phyloP scores from a whole-genome alignment of 108 stramenopile species.

The Mediolabrus comicus region DNA sequence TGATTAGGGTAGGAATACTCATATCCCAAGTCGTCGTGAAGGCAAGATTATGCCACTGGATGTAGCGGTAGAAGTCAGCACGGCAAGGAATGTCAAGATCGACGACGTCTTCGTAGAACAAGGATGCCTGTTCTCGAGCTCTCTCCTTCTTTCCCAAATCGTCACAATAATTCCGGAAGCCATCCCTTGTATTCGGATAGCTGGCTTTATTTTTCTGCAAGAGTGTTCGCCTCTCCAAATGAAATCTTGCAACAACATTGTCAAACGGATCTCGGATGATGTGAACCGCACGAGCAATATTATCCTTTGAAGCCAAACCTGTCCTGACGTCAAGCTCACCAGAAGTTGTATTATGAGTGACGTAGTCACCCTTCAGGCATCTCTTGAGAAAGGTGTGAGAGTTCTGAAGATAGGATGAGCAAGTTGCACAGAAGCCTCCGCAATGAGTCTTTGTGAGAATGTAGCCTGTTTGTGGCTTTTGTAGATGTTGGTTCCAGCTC shows the following conservation, averaged over 20 bases:
- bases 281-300: constrained; percentile 62
- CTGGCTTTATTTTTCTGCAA: constrained; percentile 1
- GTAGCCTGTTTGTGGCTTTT: constrained; percentile 6
- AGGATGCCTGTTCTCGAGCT: background rate
- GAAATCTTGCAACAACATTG: constrained; percentile 74
- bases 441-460: constrained; percentile 80
- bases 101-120: background rate
- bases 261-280: constrained; percentile 68
- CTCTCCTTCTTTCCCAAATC: constrained; percentile 8
- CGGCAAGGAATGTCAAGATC: constrained; percentile 7
- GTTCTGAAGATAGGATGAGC: constrained; percentile 45
- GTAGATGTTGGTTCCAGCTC: background rate
- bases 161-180: constrained; percentile 30
- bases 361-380: constrained; percentile 7
- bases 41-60: constrained; percentile 21
- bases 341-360: background rate
- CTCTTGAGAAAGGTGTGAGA: constrained; percentile 31
- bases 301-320: constrained; percentile 10
- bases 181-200: constrained; percentile 13
- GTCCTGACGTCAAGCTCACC: background rate
- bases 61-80: constrained; percentile 18
- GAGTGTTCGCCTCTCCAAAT: constrained; percentile 48
- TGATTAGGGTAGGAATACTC: background rate
- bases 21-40: background rate
- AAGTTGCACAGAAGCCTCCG: constrained; percentile 56